phyloP scores from a whole-genome alignment of 768 basidiomycete species.

The Tricholomella constricta region DNA sequence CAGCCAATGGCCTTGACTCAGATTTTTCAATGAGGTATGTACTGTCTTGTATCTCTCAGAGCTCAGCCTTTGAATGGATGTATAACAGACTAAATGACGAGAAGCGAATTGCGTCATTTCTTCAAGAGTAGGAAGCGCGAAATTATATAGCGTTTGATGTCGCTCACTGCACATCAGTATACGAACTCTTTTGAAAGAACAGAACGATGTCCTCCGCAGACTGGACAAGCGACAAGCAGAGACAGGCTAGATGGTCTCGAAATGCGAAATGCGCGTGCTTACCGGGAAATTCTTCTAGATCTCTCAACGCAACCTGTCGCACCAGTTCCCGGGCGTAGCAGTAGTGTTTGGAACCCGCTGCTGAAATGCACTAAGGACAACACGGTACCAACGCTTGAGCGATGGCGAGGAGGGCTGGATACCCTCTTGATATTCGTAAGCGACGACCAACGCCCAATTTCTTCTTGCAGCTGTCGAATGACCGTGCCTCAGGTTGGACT shows the following conservation, averaged over 20 bases:
- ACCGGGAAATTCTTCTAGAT: not conserved
- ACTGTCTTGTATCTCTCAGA: no score
- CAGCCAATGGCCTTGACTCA: no score
- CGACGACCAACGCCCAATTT: not conserved
- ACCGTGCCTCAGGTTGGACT: slow-evolving; percentile 12
- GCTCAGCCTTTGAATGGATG: no score
- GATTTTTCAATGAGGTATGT: no score
- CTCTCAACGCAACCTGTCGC: not conserved
- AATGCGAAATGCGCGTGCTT: not conserved
- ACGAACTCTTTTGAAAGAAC: not conserved
- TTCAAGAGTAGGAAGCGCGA: not conserved
- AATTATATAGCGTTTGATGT: not conserved
- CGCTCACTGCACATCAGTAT: not conserved
- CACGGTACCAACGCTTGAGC: slow-evolving; percentile 11
- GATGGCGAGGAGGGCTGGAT: slow-evolving; percentile 17
- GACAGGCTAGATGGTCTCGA: not conserved
- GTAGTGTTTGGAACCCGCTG: slow-evolving; percentile 17
- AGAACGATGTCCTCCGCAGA: not conserved
- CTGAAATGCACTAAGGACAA: slow-evolving; percentile 10
- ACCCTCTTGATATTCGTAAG: slow-evolving; percentile 17
- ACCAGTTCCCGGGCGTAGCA: slow-evolving; percentile 8
- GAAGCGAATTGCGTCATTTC: no score
- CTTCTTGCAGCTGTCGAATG: not conserved
- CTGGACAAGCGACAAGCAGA: not conserved
- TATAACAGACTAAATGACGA: no score